These are phyloP conservation scores for Talaromyces trachyspermus DNA, from an alignment of 495 filamentous ascomycete species.

Conservation along the genomic window DNA sequence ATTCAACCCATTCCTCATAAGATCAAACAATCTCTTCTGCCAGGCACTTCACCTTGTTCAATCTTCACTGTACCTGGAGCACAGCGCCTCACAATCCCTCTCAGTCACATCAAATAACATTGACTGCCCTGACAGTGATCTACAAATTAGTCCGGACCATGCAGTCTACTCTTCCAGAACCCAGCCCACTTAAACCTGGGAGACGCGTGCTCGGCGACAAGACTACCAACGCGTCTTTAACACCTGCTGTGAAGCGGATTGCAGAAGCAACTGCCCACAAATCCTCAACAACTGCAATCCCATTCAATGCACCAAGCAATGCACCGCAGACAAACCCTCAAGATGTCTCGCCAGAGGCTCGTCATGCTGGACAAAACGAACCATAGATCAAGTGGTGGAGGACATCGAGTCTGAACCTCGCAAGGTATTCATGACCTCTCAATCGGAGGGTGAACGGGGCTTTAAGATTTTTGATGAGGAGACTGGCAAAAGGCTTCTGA, in stretches of 20 bases:
- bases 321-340: not conserved
- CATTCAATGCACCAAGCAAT: not conserved
- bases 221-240: slow-evolving; percentile 40
- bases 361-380: slow-evolving; percentile 35
- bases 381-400: slow-evolving; percentile 33
- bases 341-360: slow-evolving; percentile 11
- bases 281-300: not conserved
- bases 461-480: slow-evolving; percentile 5
- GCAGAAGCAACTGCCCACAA: not conserved
- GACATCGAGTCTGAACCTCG: slow-evolving; percentile 3
- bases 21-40: no score
- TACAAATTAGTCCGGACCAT: slow-evolving; percentile 10
- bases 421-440: slow-evolving; percentile 5
- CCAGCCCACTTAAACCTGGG: slow-evolving; percentile 36
- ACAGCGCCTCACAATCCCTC: no score
- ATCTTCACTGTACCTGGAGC: no score
- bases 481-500: not conserved
- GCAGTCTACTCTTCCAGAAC: slow-evolving; percentile 21
- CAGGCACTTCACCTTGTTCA: no score
- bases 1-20: not conserved
- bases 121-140: not conserved
- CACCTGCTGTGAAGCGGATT: slow-evolving; percentile 25
- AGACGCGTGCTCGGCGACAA: slow-evolving; percentile 39
- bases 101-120: not conserved
- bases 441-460: not conserved